phyloP scores from a whole-genome alignment of 1,284 basidiomycete genomes.

The Apiotrichum sp. region DNA sequence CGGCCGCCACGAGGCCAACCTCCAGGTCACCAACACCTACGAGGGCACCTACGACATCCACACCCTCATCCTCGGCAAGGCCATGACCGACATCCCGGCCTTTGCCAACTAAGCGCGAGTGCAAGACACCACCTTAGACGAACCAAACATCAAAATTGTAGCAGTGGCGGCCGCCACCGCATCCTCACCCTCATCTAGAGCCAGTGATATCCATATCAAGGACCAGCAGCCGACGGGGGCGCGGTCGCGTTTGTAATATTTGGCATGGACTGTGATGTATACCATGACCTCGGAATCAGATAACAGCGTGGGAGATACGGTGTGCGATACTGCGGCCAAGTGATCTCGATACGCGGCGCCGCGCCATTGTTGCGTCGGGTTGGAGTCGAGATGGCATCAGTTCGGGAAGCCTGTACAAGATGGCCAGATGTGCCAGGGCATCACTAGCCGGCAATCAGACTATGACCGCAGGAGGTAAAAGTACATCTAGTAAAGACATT shows the following conservation, averaged over 20 bases:
- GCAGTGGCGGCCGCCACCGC: too few relatives aligned
- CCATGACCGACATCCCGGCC: constrained; percentile 65
- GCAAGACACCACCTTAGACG: not conserved
- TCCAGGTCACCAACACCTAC: constrained; percentile 89
- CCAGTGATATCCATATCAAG: not conserved
- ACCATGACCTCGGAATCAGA: not conserved
- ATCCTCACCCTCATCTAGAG: too few relatives aligned
- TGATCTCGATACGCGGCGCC: not conserved
- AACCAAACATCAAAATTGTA: not conserved
- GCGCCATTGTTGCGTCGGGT: too few relatives aligned
- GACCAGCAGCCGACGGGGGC: not conserved
- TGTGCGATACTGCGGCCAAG: too few relatives aligned
- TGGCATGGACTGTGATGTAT: not conserved
- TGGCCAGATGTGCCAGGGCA: too few relatives aligned
- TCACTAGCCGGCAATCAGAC: too few relatives aligned
- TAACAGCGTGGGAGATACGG: not conserved
- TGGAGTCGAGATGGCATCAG: too few relatives aligned
- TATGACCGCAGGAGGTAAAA: too few relatives aligned
- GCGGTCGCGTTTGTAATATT: not conserved
- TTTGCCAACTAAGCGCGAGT: constrained; percentile 9
- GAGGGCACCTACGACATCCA: constrained; percentile 56
- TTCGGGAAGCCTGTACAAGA: too few relatives aligned
- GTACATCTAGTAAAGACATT: too few relatives aligned
- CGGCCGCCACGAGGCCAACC: constrained; percentile 80
- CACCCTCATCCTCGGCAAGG: constrained; percentile 72